Evolutionary conservation across 75 land plant species (phyloP).

Genomic region (Adiantum capillusveneris): DNA sequence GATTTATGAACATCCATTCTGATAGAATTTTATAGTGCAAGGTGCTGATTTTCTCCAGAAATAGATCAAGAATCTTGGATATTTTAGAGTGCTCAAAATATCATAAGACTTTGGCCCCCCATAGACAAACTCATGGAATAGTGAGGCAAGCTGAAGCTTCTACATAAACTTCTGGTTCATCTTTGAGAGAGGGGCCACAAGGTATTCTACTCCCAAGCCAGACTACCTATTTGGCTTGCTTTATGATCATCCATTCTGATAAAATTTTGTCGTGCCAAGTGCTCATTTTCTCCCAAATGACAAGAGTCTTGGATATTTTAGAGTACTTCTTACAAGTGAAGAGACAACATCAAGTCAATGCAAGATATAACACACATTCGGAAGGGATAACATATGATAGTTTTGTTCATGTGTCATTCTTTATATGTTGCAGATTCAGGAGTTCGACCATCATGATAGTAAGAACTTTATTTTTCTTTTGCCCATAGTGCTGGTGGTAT

Average conservation of each 20-base stretch:
- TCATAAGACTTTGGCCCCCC: conserved; percentile 71
- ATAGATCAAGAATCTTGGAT: conserved; percentile 31
- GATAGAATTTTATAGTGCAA: conserved; percentile 3
- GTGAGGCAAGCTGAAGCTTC: conserved; percentile 33
- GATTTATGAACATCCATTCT: too few relatives aligned
- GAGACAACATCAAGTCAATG: conserved; percentile 56
- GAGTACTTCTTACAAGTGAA: conserved; percentile 43
- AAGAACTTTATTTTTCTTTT: conserved; percentile 89
- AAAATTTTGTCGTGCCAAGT: conserved; percentile 28
- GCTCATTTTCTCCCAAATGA: conserved; percentile 34
- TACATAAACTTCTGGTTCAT: conserved; percentile 22
- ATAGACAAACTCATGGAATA: conserved; percentile 32
- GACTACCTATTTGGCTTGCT: too few relatives aligned
- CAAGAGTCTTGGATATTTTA: conserved; percentile 25
- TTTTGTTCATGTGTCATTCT: too few relatives aligned
- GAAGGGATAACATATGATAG: too few relatives aligned
- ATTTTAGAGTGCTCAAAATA: conserved; percentile 32
- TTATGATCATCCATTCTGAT: neutral
- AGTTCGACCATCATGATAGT: conserved; percentile 81
- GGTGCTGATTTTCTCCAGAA: conserved; percentile 45
- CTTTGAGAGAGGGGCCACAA: conserved; percentile 27
- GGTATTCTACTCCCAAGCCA: conserved; percentile 14
- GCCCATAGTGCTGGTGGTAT: conserved; percentile 95
- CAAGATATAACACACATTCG: too few relatives aligned
- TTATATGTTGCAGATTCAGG: conserved; percentile 8